Percentiles rank a stretch among this genome's conserved stretches.
These are phyloP conservation scores for Eutypa lata DNA, from an alignment of 2,329 filamentous ascomycete species.

Conservation along the genomic window DNA sequence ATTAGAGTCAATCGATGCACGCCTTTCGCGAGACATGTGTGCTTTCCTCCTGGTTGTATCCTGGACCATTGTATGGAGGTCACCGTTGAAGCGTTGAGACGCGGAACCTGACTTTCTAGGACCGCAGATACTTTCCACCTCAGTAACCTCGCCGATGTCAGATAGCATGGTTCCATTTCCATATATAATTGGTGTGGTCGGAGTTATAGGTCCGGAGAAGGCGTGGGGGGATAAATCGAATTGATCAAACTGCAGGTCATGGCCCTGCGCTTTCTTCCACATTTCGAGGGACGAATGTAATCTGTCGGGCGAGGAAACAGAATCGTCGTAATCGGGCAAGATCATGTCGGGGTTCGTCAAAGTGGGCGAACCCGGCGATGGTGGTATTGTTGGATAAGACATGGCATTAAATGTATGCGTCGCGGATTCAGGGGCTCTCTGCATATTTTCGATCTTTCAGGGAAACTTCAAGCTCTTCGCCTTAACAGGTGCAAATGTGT, in stretches of 20 bases:
- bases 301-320: slow-evolving; percentile 50
- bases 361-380: slow-evolving; percentile 72
- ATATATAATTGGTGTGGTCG: slow-evolving; percentile 64
- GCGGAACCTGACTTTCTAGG: slow-evolving; percentile 34
- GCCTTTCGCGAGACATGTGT: slow-evolving; percentile 43
- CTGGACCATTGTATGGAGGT: slow-evolving; percentile 11
- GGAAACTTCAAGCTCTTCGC: background rate
- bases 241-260: slow-evolving; percentile 41
- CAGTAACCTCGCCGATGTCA: slow-evolving; percentile 58
- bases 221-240: slow-evolving; percentile 40
- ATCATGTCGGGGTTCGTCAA: slow-evolving; percentile 95
- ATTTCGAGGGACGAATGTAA: slow-evolving; percentile 49
- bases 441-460: slow-evolving; percentile 16
- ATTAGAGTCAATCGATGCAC: slow-evolving; percentile 56
- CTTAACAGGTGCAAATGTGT: background rate
- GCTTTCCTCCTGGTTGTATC: slow-evolving; percentile 44
- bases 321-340: slow-evolving; percentile 68
- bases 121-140: slow-evolving; percentile 48
- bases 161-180: slow-evolving; percentile 68
- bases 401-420: slow-evolving; percentile 20
- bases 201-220: slow-evolving; percentile 45
- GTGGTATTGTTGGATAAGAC: slow-evolving; percentile 32
- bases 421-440: slow-evolving; percentile 18
- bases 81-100: slow-evolving; percentile 19
- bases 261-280: slow-evolving; percentile 46